Evolutionary conservation across 257 asterid genomes (phyloP).

Genomic region (Solanum okadae): DNA sequence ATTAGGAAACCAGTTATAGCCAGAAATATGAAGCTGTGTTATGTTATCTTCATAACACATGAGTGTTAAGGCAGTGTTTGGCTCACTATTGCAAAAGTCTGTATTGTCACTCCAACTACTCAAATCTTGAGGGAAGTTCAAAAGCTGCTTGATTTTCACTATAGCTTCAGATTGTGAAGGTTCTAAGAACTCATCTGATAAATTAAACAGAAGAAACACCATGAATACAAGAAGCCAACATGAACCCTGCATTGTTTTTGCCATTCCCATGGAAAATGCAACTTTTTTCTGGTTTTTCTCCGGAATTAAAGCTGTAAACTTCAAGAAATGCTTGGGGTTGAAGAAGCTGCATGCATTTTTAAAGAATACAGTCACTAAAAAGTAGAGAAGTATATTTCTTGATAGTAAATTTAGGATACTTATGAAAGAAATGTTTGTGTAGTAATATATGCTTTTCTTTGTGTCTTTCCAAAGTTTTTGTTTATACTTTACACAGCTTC

Average conservation of each 20-base stretch:
- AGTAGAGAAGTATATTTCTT: background rate
- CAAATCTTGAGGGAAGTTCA: slow-evolving; percentile 49
- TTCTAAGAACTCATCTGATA: slow-evolving; percentile 38
- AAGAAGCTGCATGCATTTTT: background rate
- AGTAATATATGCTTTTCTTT: background rate
- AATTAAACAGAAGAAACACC: slow-evolving; percentile 17
- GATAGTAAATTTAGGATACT: background rate
- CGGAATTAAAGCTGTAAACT: background rate
- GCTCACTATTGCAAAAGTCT: slow-evolving; percentile 51
- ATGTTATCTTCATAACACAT: slow-evolving; percentile 69
- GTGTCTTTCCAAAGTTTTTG: background rate
- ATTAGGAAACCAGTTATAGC: slow-evolving; percentile 33
- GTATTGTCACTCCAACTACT: slow-evolving; percentile 43
- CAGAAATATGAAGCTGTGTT: slow-evolving; percentile 67
- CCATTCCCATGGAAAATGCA: background rate
- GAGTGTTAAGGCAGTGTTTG: slow-evolving; percentile 42
- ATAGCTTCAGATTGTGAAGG: slow-evolving; percentile 48
- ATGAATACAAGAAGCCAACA: slow-evolving; percentile 7
- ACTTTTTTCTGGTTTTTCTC: background rate
- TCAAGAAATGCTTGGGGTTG: background rate
- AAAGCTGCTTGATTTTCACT: slow-evolving; percentile 41
- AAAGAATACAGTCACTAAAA: background rate
- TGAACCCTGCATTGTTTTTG: background rate
- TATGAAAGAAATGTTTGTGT: background rate
- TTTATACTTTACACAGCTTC: background rate